Evolutionary conservation across 495 filamentous ascomycete genomes (phyloP).

Genomic region (Oidiodendron maius): DNA sequence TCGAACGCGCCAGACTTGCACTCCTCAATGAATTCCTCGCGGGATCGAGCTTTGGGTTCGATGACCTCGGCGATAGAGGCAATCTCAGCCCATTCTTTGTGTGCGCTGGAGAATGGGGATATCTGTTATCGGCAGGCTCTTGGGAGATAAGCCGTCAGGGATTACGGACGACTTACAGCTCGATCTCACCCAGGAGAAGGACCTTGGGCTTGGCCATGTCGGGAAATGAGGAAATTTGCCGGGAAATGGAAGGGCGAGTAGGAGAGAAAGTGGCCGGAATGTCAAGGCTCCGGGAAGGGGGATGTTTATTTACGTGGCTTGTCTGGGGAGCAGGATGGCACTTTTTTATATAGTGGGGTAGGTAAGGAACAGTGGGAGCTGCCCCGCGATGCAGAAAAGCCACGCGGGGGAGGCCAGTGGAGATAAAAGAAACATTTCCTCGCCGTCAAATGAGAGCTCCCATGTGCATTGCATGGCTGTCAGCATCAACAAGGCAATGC

Average conservation of each 20-base stretch:
- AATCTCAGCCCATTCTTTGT: conserved; percentile 44
- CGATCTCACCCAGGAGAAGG: conserved; percentile 48
- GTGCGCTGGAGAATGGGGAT: conserved; percentile 25
- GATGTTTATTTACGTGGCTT: too few species aligned
- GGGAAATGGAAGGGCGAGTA: neutral
- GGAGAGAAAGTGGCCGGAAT: neutral
- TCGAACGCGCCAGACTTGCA: conserved; percentile 62
- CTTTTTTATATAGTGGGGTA: too few species aligned
- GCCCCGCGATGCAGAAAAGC: too few species aligned
- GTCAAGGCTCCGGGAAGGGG: too few species aligned
- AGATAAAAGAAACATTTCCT: too few species aligned
- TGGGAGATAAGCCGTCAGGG: neutral
- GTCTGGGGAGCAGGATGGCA: too few species aligned
- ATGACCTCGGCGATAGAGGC: conserved; percentile 44
- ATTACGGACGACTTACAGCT: conserved; percentile 39
- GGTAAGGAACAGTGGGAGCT: too few species aligned
- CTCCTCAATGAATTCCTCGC: conserved; percentile 65
- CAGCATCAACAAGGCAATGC: too few species aligned
- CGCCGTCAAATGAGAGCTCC: too few species aligned
- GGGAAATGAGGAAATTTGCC: neutral
- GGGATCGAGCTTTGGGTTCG: conserved; percentile 38
- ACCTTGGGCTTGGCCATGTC: conserved; percentile 39
- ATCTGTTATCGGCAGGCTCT: conserved; percentile 2
- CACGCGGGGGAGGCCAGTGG: too few species aligned
- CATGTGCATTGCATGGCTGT: too few species aligned